Evolutionary conservation across 2,329 filamentous ascomycete species (phyloP), one percentile per base, ranked within the genome.

Genomic region (Ilyonectria destructans): DNA sequence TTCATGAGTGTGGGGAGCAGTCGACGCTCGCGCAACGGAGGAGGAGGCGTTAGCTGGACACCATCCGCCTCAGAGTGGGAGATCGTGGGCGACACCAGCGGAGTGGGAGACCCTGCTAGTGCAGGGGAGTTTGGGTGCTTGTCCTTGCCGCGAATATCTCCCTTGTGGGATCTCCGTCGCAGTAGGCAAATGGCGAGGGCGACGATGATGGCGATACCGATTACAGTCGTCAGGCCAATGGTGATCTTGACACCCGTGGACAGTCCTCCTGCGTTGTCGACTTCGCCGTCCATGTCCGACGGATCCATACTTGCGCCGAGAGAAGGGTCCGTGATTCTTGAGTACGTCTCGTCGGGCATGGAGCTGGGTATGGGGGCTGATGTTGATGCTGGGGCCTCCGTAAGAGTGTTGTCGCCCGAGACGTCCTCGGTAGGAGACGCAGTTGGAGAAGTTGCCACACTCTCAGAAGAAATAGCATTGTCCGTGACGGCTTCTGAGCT

Each of bases 11-110:
- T 59, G 1, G 83, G 78, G 19, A 88, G 80, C 55, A 85, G 80
- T 40, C 77, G 82, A 6, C 86, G 82, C 58, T 87, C 85, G 58
- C 83, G 80, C 2, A 88, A 81, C 19, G 85, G 82, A 2, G 82
- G 82, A 0, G 86, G 86, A 1, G 86, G 85, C 0, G 82, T 85
- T 26, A 85, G 71, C 0, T 80, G 79, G 2, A 69, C 60, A 2
- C 67, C 66, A 10, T 76, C 73, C 8, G 64, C 43, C 13, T 70
- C 73, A 2, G 69, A 40, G 23, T 73, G 71, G 0, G 81, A 81
- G 8, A 74, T 65, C 0, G 79, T 74, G 0, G 84, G 80, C 1
- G 84, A 82, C 49, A 84, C 82, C 0, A 87, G 76, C 2, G 83
- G 83, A 15, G 83, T 82, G 0, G 80, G 81, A 1, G 83, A 83